These are phyloP conservation scores for Wickerhamiella azymoides DNA, from an alignment of 805 yeast genomes.

Conservation along the genomic window DNA sequence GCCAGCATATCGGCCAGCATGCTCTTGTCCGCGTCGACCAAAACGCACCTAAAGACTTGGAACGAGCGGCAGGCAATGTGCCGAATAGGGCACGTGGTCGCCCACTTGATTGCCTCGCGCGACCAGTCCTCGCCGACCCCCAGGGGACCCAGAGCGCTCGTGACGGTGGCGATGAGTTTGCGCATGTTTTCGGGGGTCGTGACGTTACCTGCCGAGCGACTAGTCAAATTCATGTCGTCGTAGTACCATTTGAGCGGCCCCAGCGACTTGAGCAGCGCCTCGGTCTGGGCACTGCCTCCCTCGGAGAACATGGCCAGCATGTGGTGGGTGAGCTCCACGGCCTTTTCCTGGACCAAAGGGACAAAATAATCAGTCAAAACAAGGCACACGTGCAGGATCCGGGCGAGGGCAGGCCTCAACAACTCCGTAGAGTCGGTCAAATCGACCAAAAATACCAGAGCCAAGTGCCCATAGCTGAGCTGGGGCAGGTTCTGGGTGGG, in stretches of 20 bases:
- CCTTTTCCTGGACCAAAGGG: slow-evolving; percentile 70
- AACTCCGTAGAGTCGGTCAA: slow-evolving; percentile 52
- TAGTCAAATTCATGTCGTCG: slow-evolving; percentile 67
- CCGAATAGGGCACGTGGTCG: slow-evolving; percentile 92
- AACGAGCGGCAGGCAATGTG: slow-evolving; percentile 95
- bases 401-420: slow-evolving; percentile 46
- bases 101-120: slow-evolving; percentile 73
- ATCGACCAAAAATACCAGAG: slow-evolving; percentile 75
- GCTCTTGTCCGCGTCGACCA: slow-evolving; percentile 66
- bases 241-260: slow-evolving; percentile 57
- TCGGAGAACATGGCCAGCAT: slow-evolving; percentile 31
- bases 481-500: slow-evolving; percentile 30
- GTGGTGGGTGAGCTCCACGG: slow-evolving; percentile 59
- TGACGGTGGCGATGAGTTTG: slow-evolving; percentile 40
- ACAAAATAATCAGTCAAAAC: slow-evolving; percentile 81
- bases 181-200: slow-evolving; percentile 83
- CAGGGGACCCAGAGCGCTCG: slow-evolving; percentile 44
- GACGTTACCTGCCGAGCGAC: slow-evolving; percentile 42
- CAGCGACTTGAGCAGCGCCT: background rate
- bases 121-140: slow-evolving; percentile 54
- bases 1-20: slow-evolving; percentile 93
- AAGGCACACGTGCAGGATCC: slow-evolving; percentile 64
- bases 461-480: slow-evolving; percentile 76
- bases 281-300: slow-evolving; percentile 8
- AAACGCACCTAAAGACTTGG: slow-evolving; percentile 74